Percentiles rank a stretch among this genome's conserved stretches.
These are phyloP conservation scores for Microascus cirrosus DNA, from an alignment of 2,329 filamentous ascomycete species.

Conservation along the genomic window DNA sequence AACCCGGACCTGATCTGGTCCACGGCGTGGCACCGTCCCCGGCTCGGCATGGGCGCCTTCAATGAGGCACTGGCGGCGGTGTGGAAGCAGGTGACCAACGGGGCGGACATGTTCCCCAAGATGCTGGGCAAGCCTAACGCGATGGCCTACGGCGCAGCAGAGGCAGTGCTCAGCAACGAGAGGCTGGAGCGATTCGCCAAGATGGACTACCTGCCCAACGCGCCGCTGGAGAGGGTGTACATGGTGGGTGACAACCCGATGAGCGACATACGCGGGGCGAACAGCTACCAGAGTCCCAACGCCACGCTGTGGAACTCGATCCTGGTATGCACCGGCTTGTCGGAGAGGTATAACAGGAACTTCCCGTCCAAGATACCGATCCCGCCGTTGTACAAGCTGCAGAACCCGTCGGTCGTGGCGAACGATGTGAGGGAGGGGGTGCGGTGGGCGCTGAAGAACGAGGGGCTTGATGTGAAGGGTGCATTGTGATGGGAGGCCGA, in stretches of 20 bases:
- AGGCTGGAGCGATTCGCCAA: constrained; percentile 33
- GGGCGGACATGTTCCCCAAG: constrained; percentile 46
- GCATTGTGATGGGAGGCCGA: not conserved
- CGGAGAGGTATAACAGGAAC: constrained; percentile 18
- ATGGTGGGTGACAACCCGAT: constrained; percentile 91
- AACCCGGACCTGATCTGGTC: constrained; percentile 90
- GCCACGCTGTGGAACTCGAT: constrained; percentile 70
- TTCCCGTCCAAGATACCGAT: constrained; percentile 11
- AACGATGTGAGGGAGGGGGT: constrained; percentile 70
- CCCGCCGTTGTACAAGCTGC: constrained; percentile 34
- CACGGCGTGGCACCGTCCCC: constrained; percentile 70
- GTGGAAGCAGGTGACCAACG: constrained; percentile 62
- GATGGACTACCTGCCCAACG: constrained; percentile 9
- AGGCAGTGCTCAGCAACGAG: constrained; percentile 57
- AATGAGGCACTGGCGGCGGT: constrained; percentile 69
- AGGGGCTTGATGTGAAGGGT: constrained; percentile 23
- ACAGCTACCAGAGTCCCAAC: constrained; percentile 54
- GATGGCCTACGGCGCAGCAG: constrained; percentile 74
- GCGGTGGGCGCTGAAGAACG: constrained; percentile 57
- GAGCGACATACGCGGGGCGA: constrained; percentile 83
- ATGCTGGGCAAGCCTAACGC: constrained; percentile 76
- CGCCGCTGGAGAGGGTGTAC: constrained; percentile 63
- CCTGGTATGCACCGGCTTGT: constrained; percentile 74
- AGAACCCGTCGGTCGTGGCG: constrained; percentile 31
- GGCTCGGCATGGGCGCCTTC: constrained; percentile 88